These are phyloP conservation scores for Pleurotus cornucopiae DNA, from an alignment of 768 basidiomycete genomes.

Conservation along the genomic window DNA sequence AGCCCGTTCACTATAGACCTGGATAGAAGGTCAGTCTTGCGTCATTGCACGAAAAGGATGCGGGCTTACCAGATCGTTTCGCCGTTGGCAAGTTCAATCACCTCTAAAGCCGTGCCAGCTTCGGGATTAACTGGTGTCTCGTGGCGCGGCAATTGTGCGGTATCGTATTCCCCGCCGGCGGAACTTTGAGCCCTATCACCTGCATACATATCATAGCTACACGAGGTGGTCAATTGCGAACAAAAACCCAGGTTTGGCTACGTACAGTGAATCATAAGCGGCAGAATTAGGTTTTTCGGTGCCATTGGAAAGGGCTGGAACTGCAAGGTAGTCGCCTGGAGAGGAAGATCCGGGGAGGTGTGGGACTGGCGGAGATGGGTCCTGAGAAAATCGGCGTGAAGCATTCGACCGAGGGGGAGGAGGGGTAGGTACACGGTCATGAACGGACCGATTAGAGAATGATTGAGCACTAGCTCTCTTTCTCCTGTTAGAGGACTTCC, in stretches of 20 bases:
- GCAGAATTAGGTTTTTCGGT: conserved; percentile 62
- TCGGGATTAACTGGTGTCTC: conserved; percentile 31
- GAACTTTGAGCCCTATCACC: conserved; percentile 38
- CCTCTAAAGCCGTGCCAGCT: conserved; percentile 63
- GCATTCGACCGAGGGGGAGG: conserved; percentile 64
- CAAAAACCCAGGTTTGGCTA: conserved; percentile 14
- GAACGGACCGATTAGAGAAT: conserved; percentile 66
- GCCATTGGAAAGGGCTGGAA: conserved; percentile 29
- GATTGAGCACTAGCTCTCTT: conserved; percentile 59
- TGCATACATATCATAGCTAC: conserved; percentile 78
- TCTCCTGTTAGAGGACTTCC: conserved; percentile 55
- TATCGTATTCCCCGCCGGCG: conserved; percentile 17
- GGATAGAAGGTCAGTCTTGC: conserved; percentile 3
- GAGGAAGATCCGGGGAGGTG: conserved; percentile 48
- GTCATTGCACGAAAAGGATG: neutral
- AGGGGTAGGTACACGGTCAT: conserved; percentile 83
- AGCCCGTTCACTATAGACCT: conserved; percentile 85
- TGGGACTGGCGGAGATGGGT: conserved; percentile 67
- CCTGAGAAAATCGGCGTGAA: conserved; percentile 59
- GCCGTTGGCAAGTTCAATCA: conserved; percentile 82
- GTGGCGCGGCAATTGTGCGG: conserved; percentile 17
- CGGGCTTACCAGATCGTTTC: conserved; percentile 71
- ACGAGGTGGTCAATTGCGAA: conserved; percentile 18
- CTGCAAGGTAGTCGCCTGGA: conserved; percentile 35
- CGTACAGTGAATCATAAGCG: conserved; percentile 76